Base-by-base conservation (phyloP, 2,329 filamentous ascomycete species). In the Phyllosticta ampelicida region DNA sequence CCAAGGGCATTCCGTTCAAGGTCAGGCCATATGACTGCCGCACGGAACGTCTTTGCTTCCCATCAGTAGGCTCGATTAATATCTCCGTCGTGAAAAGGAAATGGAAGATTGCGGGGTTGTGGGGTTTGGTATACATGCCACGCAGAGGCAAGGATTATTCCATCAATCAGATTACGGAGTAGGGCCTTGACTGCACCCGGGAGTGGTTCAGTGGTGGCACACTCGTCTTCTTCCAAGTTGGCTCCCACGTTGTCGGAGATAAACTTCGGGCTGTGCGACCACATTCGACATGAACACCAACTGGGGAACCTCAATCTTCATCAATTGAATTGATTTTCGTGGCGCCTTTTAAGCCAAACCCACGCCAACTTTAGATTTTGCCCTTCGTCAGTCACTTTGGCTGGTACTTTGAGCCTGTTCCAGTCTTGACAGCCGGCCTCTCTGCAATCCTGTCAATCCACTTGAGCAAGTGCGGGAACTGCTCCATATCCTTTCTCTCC, bases 381-480 rank as follows among this genome's bases (percentile, higher is more conserved):
- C 36, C 36, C 36, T 1, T 44, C 16, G 36, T n/a, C 28, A 55
- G 13, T 55, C 23, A 59, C 48, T 59, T 59, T 16, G 51, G 48
- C 49, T 55, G 53, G 30, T 59, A 59, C 49, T 59, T 59, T 20
- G 55, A 48, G 28, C 57, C 20, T 13, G 30, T 75, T 0, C 75
- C 76, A 50, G 69, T 70, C 69, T 77, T 73, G 60, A 79, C 78
- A 2, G 78, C 77, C 16, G 73, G 71, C 30, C 78, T 65, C 63
- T 72, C 71, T 5, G 74, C 74, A 67, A 81, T 78, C 9, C 78
- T 69, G 60, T 78, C 76, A 62, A 80, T 72, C 80, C 79, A 82
- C 65, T 76, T 72, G 60, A 78, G 65, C 62, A 83, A 48, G 63
- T 78, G 74, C 23, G 79, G 79, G 66, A 81, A 81, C 1, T 66